A percentile compares a stretch with the other conserved stretches of the same genome.
These are phyloP conservation scores for Arabidopsis thaliana DNA, from an alignment of 345 rosid species.

Conservation along the genomic window TAIR10.1 NC_003071.7:12290001-12290500, in stretches of 20 bases:
- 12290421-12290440: constrained; percentile 52
- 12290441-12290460: constrained; percentile 63
- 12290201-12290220: constrained; percentile 57
- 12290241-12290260: constrained; percentile 58
- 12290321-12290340: constrained; percentile 50
- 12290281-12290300: constrained; percentile 63
- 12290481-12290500: constrained; percentile 66
- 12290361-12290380: constrained; percentile 60
- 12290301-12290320: constrained; percentile 63
- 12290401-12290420: constrained; percentile 56
- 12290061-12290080: constrained; percentile 49
- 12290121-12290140: constrained; percentile 60
- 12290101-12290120: constrained; percentile 59
- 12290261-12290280: constrained; percentile 55
- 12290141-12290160: constrained; percentile 68
- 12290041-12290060: constrained; percentile 50
- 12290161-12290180: constrained; percentile 68
- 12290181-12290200: constrained; percentile 64
- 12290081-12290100: constrained; percentile 56
- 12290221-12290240: constrained; percentile 54
- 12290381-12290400: constrained; percentile 59
- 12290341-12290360: constrained; percentile 58
- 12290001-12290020: constrained; percentile 66
- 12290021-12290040: constrained; percentile 56
- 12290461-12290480: constrained; percentile 58